phyloP scores from a whole-genome alignment of 176 grass and related monocot species.

The Oryza rufipogon region DNA sequence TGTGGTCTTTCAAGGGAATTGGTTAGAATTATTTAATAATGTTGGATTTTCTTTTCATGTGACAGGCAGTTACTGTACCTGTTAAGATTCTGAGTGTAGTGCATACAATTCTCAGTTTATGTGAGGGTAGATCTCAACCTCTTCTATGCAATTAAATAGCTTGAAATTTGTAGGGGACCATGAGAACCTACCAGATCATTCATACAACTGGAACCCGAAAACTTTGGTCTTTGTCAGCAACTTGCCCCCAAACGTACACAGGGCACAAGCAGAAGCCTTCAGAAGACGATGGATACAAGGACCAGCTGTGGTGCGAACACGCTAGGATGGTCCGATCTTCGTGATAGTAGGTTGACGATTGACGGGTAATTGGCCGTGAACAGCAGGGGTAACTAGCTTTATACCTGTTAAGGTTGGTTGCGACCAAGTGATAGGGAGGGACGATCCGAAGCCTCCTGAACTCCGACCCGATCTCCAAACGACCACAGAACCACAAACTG shows the following conservation, averaged over 20 bases:
- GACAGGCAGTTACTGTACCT: background rate
- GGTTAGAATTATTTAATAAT: conserved; percentile 10
- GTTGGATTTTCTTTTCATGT: conserved; percentile 11
- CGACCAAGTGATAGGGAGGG: background rate
- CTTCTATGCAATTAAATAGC: conserved; percentile 16
- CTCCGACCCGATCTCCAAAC: background rate
- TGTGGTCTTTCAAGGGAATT: conserved; percentile 12
- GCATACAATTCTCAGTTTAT: background rate
- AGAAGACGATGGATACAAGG: background rate
- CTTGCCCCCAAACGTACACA: conserved; percentile 4
- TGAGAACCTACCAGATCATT: conserved; percentile 31
- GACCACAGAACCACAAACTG: background rate
- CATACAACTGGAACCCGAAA: conserved; percentile 29
- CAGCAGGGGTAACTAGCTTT: background rate
- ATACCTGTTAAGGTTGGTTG: background rate
- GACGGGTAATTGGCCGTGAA: background rate
- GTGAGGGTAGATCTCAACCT: conserved; percentile 23
- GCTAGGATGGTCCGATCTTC: no score
- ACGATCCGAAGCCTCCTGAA: background rate
- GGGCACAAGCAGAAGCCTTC: background rate
- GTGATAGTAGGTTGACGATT: no score
- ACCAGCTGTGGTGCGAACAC: background rate
- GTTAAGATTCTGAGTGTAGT: background rate
- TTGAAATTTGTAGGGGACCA: conserved; percentile 25
- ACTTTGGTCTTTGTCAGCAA: conserved; percentile 2